Base-by-base conservation (phyloP, 805 yeast genomes). In the Schwanniomyces yamadae region DNA sequence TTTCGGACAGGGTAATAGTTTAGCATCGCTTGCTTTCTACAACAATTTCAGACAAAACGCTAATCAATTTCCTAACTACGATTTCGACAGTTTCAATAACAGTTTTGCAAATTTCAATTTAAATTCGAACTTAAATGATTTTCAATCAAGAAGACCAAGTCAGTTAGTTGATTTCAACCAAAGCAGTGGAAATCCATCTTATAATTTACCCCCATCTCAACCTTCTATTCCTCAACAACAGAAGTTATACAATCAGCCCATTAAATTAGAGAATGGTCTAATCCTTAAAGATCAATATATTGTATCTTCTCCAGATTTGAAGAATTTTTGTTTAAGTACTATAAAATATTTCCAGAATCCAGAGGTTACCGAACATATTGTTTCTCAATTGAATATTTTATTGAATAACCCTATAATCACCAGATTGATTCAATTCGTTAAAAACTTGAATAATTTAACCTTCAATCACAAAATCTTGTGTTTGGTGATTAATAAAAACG, bases 221-320 rank as follows among this genome's bases (percentile, higher is more conserved):
- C 43, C 24, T 24, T 37, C 33, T 18, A 44, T 34, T 24, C 45
- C 32, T 15, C 45, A 37, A 30, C 36, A 33, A 13, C 49, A 31
- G 15, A 33, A 33, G 19, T 38, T 22, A 8, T 21, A 17, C 18
- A 28, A 37, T 23, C 43, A 46, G 24, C 48, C 40, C 32, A 64
- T 61, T 27, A 65, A 67, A 36, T 55, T 82, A 36, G 89, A 83
- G 29, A 80, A 82, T 51, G 89, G 89, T 0, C 59, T 82, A 24
- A 48, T 80, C 5, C 59, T 81, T 28, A 73, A 72, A 35, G 77
- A 76, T 30, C 74, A 70, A 37, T 68, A 72, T 31, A 80, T 84
- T 15, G 62, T 78, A 14, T 77, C 88, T 2, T 78, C 88, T 1
- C 63, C 72, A 0, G 80, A 75, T 6, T 66, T 84, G 35, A 75